phyloP scores from a whole-genome alignment of 306 rosid genomes.

The Ceratonia siliqua region DNA sequence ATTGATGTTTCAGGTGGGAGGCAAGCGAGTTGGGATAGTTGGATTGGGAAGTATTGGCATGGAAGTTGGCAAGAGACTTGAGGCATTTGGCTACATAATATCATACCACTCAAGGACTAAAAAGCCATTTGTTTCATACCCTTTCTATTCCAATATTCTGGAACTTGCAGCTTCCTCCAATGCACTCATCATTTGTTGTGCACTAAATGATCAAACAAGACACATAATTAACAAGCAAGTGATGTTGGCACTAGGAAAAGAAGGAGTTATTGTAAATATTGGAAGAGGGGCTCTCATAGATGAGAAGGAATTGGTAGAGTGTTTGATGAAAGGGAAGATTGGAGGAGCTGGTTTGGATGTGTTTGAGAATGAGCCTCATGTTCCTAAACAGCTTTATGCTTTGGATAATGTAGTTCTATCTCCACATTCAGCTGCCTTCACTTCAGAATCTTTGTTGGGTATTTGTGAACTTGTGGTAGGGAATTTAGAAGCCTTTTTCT shows the following conservation, averaged over 20 bases:
- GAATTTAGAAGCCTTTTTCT: slow-evolving; percentile 50
- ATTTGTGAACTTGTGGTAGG: slow-evolving; percentile 25
- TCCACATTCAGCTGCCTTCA: slow-evolving; percentile 45
- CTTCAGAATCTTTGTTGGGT: slow-evolving; percentile 19
- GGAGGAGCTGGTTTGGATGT: slow-evolving; percentile 47
- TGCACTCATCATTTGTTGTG: slow-evolving; percentile 47
- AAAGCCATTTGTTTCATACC: slow-evolving; percentile 40
- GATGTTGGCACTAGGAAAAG: slow-evolving; percentile 46
- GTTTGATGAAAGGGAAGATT: slow-evolving; percentile 32
- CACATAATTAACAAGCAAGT: slow-evolving; percentile 50
- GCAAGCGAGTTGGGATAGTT: slow-evolving; percentile 52
- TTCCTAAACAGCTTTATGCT: slow-evolving; percentile 33
- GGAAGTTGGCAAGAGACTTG: slow-evolving; percentile 54
- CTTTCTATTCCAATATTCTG: slow-evolving; percentile 40
- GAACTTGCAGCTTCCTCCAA: slow-evolving; percentile 53
- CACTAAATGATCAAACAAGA: slow-evolving; percentile 44
- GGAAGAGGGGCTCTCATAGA: slow-evolving; percentile 56
- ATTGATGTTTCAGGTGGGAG: slow-evolving; percentile 42
- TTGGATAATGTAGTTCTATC: slow-evolving; percentile 60
- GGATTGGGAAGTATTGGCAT: slow-evolving; percentile 63
- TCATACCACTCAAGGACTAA: slow-evolving; percentile 42
- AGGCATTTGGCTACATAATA: slow-evolving; percentile 52
- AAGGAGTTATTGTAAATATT: slow-evolving; percentile 53
- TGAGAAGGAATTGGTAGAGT: slow-evolving; percentile 49
- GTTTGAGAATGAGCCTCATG: slow-evolving; percentile 59